phyloP scores from a whole-genome alignment of 495 filamentous ascomycete species.

The Amphirosellinia nigrospora region DNA sequence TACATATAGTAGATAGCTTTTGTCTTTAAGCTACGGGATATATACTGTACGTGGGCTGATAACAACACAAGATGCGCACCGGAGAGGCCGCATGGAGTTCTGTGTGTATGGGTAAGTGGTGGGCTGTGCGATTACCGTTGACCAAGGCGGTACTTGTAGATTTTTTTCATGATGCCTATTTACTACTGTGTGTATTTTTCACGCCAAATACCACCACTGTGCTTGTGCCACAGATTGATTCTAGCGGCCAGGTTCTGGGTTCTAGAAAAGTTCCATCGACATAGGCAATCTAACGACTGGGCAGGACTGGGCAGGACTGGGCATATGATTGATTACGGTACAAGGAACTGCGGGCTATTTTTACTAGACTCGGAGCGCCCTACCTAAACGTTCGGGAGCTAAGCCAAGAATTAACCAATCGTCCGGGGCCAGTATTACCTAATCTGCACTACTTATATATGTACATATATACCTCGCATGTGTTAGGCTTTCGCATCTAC shows the following conservation, averaged over 20 bases:
- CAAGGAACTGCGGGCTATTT: not conserved
- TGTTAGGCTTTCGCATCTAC: not conserved
- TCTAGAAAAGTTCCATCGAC: not conserved
- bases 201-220: not conserved
- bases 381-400: not conserved
- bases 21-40: not conserved
- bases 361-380: not conserved
- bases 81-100: not conserved
- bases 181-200: not conserved
- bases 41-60: too few species aligned
- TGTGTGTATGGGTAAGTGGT: not conserved
- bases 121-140: not conserved
- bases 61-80: not conserved
- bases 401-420: not conserved
- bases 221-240: not conserved
- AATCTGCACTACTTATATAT: too few species aligned
- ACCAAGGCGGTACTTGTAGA: not conserved
- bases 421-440: not conserved
- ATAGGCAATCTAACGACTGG: not conserved
- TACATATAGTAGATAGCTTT: not conserved
- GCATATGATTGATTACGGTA: too few species aligned
- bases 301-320: too few species aligned
- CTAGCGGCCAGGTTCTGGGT: not conserved
- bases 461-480: not conserved
- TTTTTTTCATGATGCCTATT: not conserved